Evolutionary conservation across 1,139 yeast genomes (phyloP).

Genomic region (Saccharomyces pastorianus): DNA sequence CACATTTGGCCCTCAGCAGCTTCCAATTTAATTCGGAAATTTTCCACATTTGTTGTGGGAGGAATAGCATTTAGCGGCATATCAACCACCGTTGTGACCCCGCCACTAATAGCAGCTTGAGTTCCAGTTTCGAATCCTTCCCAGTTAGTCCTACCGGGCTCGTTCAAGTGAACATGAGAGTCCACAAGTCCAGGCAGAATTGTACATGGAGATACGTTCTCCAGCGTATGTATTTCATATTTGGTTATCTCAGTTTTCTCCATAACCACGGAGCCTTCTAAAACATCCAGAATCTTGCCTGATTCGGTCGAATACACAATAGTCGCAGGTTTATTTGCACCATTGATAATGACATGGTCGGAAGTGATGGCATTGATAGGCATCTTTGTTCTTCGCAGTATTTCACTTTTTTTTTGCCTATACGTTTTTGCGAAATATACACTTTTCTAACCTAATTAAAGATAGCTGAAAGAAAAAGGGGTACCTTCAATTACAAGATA

Average conservation of each 20-base stretch:
- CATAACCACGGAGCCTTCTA: constrained; percentile 28
- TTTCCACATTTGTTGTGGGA: constrained; percentile 79
- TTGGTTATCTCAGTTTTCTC: constrained; percentile 36
- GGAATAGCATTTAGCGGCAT: constrained; percentile 96
- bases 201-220: constrained; percentile 55
- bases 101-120: constrained; percentile 87
- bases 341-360: constrained; percentile 50
- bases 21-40: constrained; percentile 60
- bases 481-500: neutral
- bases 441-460: neutral
- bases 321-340: constrained; percentile 52
- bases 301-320: constrained; percentile 52
- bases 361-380: constrained; percentile 58
- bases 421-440: neutral
- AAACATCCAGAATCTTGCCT: constrained; percentile 57
- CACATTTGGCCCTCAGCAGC: constrained; percentile 80
- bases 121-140: constrained; percentile 94
- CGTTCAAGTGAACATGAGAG: constrained; percentile 87
- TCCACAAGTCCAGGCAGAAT: constrained; percentile 89
- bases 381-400: constrained; percentile 31
- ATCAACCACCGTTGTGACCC: constrained; percentile 90
- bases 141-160: constrained; percentile 94
- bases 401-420: neutral
- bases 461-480: neutral
- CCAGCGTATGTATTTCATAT: constrained; percentile 40